Evolutionary conservation across 2,329 filamentous ascomycete genomes (phyloP).

Genomic region (Ascosphaera apis): DNA sequence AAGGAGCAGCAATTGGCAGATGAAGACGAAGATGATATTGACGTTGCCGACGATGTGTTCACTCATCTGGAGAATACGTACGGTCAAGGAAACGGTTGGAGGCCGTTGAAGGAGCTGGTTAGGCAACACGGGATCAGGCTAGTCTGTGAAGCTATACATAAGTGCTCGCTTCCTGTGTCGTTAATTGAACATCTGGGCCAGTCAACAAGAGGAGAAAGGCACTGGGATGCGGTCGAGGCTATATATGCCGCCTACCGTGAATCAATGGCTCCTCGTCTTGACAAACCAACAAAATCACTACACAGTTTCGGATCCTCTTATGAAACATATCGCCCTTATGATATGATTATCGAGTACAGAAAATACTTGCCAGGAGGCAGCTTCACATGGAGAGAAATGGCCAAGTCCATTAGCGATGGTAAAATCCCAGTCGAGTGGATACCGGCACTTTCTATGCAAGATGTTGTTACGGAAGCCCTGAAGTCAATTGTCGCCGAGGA

Average conservation of each 20-base stretch:
- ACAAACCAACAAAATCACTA: constrained; percentile 5
- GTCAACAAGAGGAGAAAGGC: too few relatives aligned
- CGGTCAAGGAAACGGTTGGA: constrained; percentile 15
- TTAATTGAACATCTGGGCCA: constrained; percentile 13
- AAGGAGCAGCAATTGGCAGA: constrained; percentile 16
- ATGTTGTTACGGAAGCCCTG: constrained; percentile 15
- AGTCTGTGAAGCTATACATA: constrained; percentile 15
- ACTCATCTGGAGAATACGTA: constrained; percentile 19
- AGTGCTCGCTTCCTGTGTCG: constrained; percentile 14
- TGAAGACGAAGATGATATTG: constrained; percentile 12
- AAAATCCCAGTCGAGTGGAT: constrained; percentile 18
- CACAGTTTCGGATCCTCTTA: too few relatives aligned
- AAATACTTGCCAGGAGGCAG: too few relatives aligned
- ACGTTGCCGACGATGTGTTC: constrained; percentile 20
- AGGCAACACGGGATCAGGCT: constrained; percentile 18
- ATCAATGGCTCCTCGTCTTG: constrained; percentile 7
- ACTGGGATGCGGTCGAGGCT: constrained; percentile 16
- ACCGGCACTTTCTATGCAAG: constrained; percentile 16
- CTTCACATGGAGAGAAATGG: constrained; percentile 15
- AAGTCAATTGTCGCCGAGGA: constrained; percentile 16
- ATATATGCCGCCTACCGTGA: constrained; percentile 15
- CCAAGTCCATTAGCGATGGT: constrained; percentile 13
- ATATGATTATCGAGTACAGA: too few relatives aligned
- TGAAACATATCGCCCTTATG: too few relatives aligned
- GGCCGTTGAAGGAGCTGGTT: constrained; percentile 18